Conservation (phyloP, 805 yeast species). For the Debaryomyces maramus region DNA sequence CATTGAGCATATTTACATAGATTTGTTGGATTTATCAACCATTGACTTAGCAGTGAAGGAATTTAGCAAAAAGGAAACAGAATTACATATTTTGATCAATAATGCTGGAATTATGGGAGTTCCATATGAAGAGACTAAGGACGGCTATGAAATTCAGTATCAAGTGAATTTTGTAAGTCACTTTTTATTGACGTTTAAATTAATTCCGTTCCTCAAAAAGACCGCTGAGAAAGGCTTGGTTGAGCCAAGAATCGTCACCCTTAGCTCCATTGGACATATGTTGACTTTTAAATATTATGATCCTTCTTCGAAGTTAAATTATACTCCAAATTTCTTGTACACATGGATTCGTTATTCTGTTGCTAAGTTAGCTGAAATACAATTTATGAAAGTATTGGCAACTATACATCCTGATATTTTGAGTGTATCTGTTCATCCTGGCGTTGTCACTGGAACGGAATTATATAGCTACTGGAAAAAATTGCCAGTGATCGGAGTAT, state of each 20-base stretch:
- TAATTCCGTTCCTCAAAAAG: conserved; percentile 26
- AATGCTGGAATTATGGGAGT: conserved; percentile 45
- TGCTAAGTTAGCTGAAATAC: conserved; percentile 36
- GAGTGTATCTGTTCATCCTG: conserved; percentile 40
- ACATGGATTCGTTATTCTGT: conserved; percentile 37
- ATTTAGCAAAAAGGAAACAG: conserved; percentile 23
- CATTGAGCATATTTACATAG: conserved; percentile 53
- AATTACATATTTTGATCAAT: conserved; percentile 34
- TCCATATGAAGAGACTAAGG: conserved; percentile 36
- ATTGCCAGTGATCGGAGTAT: conserved; percentile 23
- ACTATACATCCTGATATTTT: conserved; percentile 30
- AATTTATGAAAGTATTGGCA: conserved; percentile 28
- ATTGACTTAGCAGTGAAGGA: conserved; percentile 27
- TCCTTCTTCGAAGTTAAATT: conserved; percentile 24
- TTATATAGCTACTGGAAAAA: conserved; percentile 31
- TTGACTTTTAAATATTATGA: conserved; percentile 21
- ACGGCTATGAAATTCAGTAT: conserved; percentile 40
- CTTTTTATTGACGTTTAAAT: conserved; percentile 30
- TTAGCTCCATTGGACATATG: conserved; percentile 37
- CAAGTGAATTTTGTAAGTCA: conserved; percentile 41
- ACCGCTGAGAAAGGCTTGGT: conserved; percentile 15
- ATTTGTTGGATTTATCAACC: conserved; percentile 43
- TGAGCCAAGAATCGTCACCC: conserved; percentile 30
- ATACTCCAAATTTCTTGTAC: conserved; percentile 24
- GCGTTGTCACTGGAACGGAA: conserved; percentile 34